Base-by-base conservation (phyloP, 2,329 filamentous ascomycete genomes). In the Aspergillus ochraceus region DNA sequence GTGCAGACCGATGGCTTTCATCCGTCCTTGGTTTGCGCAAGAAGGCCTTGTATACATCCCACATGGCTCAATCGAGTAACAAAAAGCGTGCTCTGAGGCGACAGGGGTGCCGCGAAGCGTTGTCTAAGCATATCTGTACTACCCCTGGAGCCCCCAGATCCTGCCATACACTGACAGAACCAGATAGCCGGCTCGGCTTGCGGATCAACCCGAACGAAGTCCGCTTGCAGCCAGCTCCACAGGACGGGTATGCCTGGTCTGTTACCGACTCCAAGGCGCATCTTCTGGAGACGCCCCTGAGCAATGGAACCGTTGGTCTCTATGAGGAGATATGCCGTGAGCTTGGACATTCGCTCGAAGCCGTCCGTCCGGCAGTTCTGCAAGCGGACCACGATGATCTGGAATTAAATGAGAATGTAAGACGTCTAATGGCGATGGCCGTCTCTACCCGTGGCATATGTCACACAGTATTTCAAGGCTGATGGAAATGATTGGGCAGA, bases 41-140 rank as follows among this genome's bases (percentile, higher is more conserved):
- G 32, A 36, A 36, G 32, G 32, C 11, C 14, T 52, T 24, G 20
- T 24, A 30, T 26, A 24, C 24, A 26, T 30, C 49, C 26, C 20
- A 30, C 20, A 52, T 52, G 49, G 49, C 49, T 52, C 49, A 26
- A 24, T 52, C 49, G 17, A 52, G 49, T 26, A 52, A 52, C n/a
- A 26, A 52, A 52, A 52, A 52, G 26, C 49, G 49, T 26, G 49
- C 49, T 30, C 49, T 24, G 6, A 24, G 49, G 49, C 49, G 49
- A 30, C 49, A 52, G 49, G 2, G 26, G 49, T 52, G 49, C 26
- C 49, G 49, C 10, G 49, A 52, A 6, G 49, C 22, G 5, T 30
- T 52, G 49, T 24, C 26, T 8, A 30, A 9, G 20, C 49, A 52
- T 30, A 52, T 52, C 26, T 2, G 49, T 52, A 52, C 26, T n/a